Conservation (phyloP, 768 basidiomycete species). For the Chalciporus sphaerocephalus region DNA sequence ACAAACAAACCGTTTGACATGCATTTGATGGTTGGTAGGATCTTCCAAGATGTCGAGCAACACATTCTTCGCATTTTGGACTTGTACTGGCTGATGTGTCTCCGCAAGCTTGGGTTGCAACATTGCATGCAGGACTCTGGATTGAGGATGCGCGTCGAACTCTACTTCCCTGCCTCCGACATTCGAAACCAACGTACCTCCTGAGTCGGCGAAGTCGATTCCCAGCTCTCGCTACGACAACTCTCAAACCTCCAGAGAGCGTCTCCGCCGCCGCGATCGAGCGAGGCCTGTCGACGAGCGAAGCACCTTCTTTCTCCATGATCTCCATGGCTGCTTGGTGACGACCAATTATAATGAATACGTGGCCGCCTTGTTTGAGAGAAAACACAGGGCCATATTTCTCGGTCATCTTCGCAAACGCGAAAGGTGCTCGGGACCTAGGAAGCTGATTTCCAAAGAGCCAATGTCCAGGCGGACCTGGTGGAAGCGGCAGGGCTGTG, state of each 20-base stretch:
- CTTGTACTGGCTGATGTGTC: constrained; percentile 34
- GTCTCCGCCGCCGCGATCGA: constrained; percentile 33
- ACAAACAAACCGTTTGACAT: constrained; percentile 28
- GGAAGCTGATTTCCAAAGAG: no score
- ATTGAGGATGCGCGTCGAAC: no score
- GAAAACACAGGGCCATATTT: constrained; percentile 58
- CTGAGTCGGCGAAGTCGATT: constrained; percentile 31
- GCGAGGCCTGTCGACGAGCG: constrained; percentile 35
- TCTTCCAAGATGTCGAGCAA: constrained; percentile 35
- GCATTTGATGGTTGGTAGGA: constrained; percentile 31
- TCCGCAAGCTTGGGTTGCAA: constrained; percentile 32
- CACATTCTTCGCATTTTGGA: constrained; percentile 30
- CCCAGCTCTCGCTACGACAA: constrained; percentile 25
- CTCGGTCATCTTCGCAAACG: constrained; percentile 54
- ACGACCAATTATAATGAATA: constrained; percentile 23
- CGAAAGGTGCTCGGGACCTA: constrained; percentile 16
- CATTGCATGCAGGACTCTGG: constrained; percentile 31
- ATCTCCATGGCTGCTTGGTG: constrained; percentile 36
- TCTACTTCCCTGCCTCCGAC: background rate
- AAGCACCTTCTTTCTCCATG: constrained; percentile 36
- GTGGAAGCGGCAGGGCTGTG: no score
- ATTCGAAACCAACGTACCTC: constrained; percentile 7
- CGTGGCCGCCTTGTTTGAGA: constrained; percentile 40
- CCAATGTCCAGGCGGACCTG: no score
- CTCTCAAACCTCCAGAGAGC: constrained; percentile 32